phyloP scores from a whole-genome alignment of 352 stramenopile species.

The Globisporangium paddicum region DNA sequence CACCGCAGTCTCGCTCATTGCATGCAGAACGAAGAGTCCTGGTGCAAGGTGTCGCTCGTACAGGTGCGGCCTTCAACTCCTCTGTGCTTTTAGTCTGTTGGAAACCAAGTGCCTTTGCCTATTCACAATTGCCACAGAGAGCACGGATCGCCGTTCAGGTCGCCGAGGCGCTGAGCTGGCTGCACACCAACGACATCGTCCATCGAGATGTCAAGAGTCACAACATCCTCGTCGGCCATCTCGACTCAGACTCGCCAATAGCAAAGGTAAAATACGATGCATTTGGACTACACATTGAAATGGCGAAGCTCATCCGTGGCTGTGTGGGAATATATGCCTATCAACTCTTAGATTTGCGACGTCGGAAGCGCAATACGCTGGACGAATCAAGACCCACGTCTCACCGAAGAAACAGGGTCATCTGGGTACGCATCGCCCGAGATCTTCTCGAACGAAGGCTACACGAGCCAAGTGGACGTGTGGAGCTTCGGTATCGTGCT shows the following conservation, averaged over 20 bases:
- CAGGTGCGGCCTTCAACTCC: conserved; percentile 13
- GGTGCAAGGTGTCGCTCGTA: conserved; percentile 21
- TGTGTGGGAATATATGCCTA: no score
- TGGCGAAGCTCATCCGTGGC: no score
- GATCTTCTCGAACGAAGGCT: conserved; percentile 29
- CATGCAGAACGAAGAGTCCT: conserved; percentile 22
- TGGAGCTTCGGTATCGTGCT: conserved; percentile 48
- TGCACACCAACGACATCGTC: conserved; percentile 30
- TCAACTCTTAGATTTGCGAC: conserved; percentile 24
- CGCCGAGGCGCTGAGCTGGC: conserved; percentile 22
- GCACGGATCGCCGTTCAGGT: conserved; percentile 25
- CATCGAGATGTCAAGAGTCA: conserved; percentile 44
- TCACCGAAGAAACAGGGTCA: conserved; percentile 30
- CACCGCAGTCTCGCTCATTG: conserved; percentile 26
- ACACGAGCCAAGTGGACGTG: conserved; percentile 38
- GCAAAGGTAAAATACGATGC: no score
- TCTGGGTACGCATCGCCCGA: conserved; percentile 45
- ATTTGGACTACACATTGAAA: no score
- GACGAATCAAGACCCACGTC: conserved; percentile 6
- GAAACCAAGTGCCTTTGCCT: not conserved
- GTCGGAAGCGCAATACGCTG: conserved; percentile 25
- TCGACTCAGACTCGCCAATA: not conserved
- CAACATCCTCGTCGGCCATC: conserved; percentile 30
- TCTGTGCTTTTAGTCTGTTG: no score
- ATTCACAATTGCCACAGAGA: conserved; percentile 17